Conservation (phyloP, 139 green algal genomes). For the Choricystis sp. region DNA sequence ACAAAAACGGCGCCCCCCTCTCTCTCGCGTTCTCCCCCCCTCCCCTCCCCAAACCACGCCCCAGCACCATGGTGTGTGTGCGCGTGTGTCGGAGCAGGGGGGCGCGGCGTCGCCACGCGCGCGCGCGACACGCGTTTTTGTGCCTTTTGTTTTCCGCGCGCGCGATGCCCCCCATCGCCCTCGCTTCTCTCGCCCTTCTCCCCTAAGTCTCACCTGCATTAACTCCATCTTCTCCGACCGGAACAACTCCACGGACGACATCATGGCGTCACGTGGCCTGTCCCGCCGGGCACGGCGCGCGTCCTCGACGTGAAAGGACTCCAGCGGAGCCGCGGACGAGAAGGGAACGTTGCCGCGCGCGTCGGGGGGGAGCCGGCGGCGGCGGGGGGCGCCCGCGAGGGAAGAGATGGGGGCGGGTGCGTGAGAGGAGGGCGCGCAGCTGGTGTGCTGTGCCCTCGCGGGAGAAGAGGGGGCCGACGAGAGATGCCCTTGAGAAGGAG, state of each 20-base stretch:
- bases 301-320: background rate
- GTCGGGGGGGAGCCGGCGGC: background rate
- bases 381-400: background rate
- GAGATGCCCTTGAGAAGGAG: too few species aligned
- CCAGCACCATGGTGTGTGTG: background rate
- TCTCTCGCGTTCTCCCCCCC: too few species aligned
- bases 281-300: background rate
- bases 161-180: too few species aligned
- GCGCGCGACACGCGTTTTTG: background rate
- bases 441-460: too few species aligned
- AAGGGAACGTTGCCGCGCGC: too few species aligned
- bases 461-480: too few species aligned
- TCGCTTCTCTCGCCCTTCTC: too few species aligned
- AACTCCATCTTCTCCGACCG: conserved; percentile 88
- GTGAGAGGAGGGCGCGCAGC: too few species aligned
- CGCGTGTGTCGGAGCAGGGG: background rate
- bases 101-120: background rate
- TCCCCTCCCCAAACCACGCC: background rate
- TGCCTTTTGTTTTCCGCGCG: conserved; percentile 2
- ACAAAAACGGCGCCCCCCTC: too few species aligned
- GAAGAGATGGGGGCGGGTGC: background rate
- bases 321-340: background rate
- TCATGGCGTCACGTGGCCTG: background rate
- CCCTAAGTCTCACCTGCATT: conserved; percentile 50
- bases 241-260: conserved; percentile 27